These are phyloP conservation scores for Hyaloperonospora arabidopsidis DNA, from an alignment of 352 stramenopile genomes.

Conservation along the genomic window DNA sequence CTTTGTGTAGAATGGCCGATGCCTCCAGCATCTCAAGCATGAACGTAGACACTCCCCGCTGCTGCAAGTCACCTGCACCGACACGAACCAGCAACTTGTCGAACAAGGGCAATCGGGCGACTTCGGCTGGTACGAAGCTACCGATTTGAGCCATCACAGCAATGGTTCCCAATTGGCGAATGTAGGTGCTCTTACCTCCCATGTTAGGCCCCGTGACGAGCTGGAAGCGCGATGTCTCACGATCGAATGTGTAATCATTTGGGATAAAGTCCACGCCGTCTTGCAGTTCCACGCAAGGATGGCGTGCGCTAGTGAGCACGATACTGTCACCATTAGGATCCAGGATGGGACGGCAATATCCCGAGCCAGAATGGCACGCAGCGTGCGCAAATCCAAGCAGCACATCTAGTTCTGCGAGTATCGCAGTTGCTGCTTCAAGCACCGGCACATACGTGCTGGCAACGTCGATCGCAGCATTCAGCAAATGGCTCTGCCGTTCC, in stretches of 20 bases:
- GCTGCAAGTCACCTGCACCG: slow-evolving; percentile 94
- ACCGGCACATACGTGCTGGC: slow-evolving; percentile 94
- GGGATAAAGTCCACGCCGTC: slow-evolving; percentile 95
- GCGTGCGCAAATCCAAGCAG: slow-evolving; percentile 91
- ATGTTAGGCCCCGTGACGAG: slow-evolving; percentile 99
- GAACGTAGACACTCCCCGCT: slow-evolving; percentile 98
- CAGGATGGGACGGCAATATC: slow-evolving; percentile 60
- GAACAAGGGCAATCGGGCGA: slow-evolving; percentile 89
- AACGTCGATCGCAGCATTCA: slow-evolving; percentile 90
- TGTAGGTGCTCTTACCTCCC: slow-evolving; percentile 98
- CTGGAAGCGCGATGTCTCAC: slow-evolving; percentile 84
- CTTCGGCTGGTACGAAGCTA: slow-evolving; percentile 92
- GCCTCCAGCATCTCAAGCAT: slow-evolving; percentile 99
- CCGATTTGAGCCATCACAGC: slow-evolving; percentile 94
- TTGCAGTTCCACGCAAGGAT: slow-evolving; percentile 98
- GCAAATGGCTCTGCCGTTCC: slow-evolving; percentile 83
- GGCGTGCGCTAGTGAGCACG: slow-evolving; percentile 79
- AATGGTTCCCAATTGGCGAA: slow-evolving; percentile 93
- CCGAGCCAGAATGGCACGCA: slow-evolving; percentile 86
- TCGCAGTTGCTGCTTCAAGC: slow-evolving; percentile 84
- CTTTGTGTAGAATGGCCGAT: slow-evolving; percentile 92
- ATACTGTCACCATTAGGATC: slow-evolving; percentile 54
- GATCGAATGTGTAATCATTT: slow-evolving; percentile 92
- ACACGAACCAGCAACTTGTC: slow-evolving; percentile 95
- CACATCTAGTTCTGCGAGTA: slow-evolving; percentile 92